Evolutionary conservation across 1,139 yeast genomes (phyloP).

Genomic region (Wickerhamomyces sp.): DNA sequence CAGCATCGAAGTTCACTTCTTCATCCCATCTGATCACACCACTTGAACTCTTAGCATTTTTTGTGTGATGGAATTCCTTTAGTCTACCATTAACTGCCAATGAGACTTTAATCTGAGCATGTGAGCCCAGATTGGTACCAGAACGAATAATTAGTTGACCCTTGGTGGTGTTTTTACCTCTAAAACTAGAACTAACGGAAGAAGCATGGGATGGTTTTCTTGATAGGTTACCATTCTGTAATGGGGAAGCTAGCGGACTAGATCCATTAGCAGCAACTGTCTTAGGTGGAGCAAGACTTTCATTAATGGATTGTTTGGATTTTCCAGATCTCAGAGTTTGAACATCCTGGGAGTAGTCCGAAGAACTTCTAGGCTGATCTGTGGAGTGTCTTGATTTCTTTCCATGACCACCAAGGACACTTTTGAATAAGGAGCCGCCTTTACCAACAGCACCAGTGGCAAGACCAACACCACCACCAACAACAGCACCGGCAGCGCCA

Average conservation of each 20-base stretch:
- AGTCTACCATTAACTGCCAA: constrained; percentile 47
- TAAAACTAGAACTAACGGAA: constrained; percentile 13
- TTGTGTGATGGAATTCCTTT: constrained; percentile 63
- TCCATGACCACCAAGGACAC: constrained; percentile 38
- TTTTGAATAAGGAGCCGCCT: constrained; percentile 31
- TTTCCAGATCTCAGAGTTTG: constrained; percentile 15
- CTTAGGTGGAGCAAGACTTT: neutral
- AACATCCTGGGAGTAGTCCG: constrained; percentile 10
- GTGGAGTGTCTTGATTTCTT: constrained; percentile 19
- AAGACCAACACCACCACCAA: constrained; percentile 32
- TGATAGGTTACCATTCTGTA: constrained; percentile 5
- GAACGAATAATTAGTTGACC: constrained; percentile 51
- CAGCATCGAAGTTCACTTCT: constrained; percentile 60
- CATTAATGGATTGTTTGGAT: constrained; percentile 2
- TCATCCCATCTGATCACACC: constrained; percentile 58
- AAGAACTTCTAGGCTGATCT: constrained; percentile 15
- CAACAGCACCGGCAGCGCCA: constrained; percentile 34
- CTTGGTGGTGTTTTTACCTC: constrained; percentile 14
- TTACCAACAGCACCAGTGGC: constrained; percentile 33
- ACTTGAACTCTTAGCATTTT: constrained; percentile 46
- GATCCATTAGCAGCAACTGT: neutral
- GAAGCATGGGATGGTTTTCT: constrained; percentile 16
- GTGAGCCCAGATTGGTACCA: constrained; percentile 29
- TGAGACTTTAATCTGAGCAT: constrained; percentile 46
- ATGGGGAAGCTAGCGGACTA: neutral